Evolutionary conservation across 1,284 basidiomycete species (phyloP), one percentile per base, ranked within the genome.

Genomic region (Amylostereum areolatum): DNA sequence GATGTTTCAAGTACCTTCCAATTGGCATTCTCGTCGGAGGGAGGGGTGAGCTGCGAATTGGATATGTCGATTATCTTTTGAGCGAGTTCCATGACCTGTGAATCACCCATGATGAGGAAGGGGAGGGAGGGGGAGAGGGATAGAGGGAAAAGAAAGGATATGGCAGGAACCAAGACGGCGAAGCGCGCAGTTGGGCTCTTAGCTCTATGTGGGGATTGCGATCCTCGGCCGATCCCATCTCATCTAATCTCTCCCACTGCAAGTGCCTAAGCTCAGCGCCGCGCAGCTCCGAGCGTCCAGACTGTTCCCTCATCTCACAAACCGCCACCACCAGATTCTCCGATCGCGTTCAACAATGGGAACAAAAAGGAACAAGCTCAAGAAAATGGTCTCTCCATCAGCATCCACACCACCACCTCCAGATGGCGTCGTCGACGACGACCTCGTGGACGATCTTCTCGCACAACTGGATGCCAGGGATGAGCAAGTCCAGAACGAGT

Each of bases 361-460:
- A 43, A 59, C 66, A 43, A 79, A 74, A 58, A 66, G 67, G 55
- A 74, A 72, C 57, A 89, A 77, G 61, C 54, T 71, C 39, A 84
- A 80, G 65, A 82, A 66, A 51, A 47, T 59, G 61, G 43, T 65
- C 60, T 49, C 65, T 57, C 55, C 66, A 52, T 10, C 64, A 1
- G 47, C 48, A 5, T 34, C 52, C 7, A 40, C 58, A 3, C 57
- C 58, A 3, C 55, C 57, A 4, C 52, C 52, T 2, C 40, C 52
- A 2, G 41, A 43, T 47, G 52, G 64, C 30, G 62, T 66, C 45
- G 73, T 71, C 37, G 75, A 85, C 53, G 78, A 79, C 29, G 75
- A 74, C 4, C 70, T 90, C 47, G 72, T 89, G 71, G 77, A 87
- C 54, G 82, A 89, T 57, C 75, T 92, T 2, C 62, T 90, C 45